phyloP scores from a whole-genome alignment of 2,329 filamentous ascomycete species.

The Sporothrix variecibatus region DNA sequence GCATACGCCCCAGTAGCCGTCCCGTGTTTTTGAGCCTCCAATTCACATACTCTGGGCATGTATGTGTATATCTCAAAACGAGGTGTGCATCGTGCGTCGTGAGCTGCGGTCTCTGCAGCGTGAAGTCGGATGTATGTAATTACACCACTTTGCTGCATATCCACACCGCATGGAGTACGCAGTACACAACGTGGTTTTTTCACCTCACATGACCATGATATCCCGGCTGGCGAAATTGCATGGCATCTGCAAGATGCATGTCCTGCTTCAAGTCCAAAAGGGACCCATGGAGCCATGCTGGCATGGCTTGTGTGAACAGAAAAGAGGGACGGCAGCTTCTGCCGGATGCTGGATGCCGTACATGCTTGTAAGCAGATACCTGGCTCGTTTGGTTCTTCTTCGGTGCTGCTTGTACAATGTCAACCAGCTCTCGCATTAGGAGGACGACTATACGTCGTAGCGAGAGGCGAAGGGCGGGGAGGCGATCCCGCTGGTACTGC shows the following conservation, averaged over 20 bases:
- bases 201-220: constrained; percentile 26
- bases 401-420: not conserved
- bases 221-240: constrained; percentile 21
- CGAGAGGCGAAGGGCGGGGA: not conserved
- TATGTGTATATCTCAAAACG: no score
- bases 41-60: not conserved
- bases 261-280: not conserved
- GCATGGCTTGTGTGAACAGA: not conserved
- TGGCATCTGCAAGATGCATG: constrained; percentile 13
- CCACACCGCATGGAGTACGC: not conserved
- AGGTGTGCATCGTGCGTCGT: not conserved
- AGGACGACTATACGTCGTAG: not conserved
- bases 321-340: not conserved
- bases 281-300: not conserved
- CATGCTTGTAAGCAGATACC: not conserved
- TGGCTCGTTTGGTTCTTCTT: not conserved
- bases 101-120: not conserved
- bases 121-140: not conserved
- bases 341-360: not conserved
- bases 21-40: constrained; percentile 13
- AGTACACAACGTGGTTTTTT: constrained; percentile 12
- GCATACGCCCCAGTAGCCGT: not conserved
- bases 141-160: not conserved
- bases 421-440: not conserved
- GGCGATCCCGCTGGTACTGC: not conserved